Percentiles rank a stretch among this genome's conserved stretches.
Evolutionary conservation across 805 yeast species (phyloP).

Genomic region (Candida pseudofarinosa): DNA sequence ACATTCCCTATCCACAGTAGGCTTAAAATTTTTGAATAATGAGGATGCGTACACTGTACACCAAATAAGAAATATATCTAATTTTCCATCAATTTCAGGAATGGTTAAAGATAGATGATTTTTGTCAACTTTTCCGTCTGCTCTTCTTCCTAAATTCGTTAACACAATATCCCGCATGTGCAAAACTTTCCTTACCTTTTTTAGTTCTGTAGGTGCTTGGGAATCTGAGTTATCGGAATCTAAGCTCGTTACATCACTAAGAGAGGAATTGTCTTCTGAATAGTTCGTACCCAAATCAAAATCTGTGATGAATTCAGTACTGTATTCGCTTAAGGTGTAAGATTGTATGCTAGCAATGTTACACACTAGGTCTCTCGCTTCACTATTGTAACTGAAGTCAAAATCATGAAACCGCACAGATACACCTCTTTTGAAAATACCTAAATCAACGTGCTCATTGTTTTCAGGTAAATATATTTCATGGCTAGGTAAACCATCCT

Average conservation of each 20-base stretch:
- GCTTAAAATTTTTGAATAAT: constrained; percentile 29
- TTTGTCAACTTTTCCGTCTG: constrained; percentile 11
- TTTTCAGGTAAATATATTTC: constrained; percentile 18
- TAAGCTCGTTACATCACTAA: constrained; percentile 33
- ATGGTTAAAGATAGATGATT: constrained; percentile 24
- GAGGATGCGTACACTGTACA: constrained; percentile 36
- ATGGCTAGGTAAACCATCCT: constrained; percentile 37
- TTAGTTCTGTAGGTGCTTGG: constrained; percentile 11
- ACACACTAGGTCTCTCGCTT: constrained; percentile 17
- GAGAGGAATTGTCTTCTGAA: constrained; percentile 14
- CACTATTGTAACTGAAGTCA: constrained; percentile 18
- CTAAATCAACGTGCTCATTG: constrained; percentile 27
- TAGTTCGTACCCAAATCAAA: constrained; percentile 25
- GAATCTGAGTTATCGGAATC: constrained; percentile 18
- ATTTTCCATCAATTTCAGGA: constrained; percentile 35
- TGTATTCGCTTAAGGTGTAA: constrained; percentile 36
- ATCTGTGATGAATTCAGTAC: constrained; percentile 31
- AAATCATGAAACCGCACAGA: constrained; percentile 22
- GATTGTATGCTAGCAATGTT: constrained; percentile 22
- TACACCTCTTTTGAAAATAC: constrained; percentile 36
- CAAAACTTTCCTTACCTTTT: constrained; percentile 32
- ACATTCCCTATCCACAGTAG: constrained; percentile 25
- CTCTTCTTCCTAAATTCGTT: constrained; percentile 16
- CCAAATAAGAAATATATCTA: constrained; percentile 40
- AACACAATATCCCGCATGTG: constrained; percentile 21